Conservation (phyloP, 2,329 filamentous ascomycete species). For the Fusarium sp. region DNA sequence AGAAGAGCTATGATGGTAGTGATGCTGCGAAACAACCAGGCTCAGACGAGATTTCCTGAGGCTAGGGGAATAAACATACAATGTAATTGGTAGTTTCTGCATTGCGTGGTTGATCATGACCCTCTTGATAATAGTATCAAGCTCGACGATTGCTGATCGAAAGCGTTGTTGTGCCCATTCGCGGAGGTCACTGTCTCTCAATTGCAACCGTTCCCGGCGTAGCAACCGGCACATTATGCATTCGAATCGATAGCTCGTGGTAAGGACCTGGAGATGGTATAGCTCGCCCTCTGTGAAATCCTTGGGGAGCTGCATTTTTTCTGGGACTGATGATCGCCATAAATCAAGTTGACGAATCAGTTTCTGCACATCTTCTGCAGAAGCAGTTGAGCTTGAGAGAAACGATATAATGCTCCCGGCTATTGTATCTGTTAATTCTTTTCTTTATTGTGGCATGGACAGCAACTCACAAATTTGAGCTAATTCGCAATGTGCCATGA, state of each 20-base stretch:
- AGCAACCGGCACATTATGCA: conserved; percentile 33
- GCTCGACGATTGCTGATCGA: conserved; percentile 19
- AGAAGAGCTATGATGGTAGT: conserved; percentile 11
- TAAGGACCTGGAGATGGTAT: conserved; percentile 4
- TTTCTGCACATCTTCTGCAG: not conserved
- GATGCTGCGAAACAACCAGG: not conserved
- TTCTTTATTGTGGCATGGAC: rapidly evolving
- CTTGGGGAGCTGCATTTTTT: not conserved
- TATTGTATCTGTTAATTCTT: not conserved
- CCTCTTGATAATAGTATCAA: conserved; percentile 25
- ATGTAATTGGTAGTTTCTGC: conserved; percentile 9
- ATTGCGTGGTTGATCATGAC: conserved; percentile 13
- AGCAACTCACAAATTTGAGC: conserved; percentile 21
- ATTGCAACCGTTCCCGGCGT: conserved; percentile 13
- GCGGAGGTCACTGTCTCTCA: not conserved
- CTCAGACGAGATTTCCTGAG: rapidly evolving
- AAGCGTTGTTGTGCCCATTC: conserved; percentile 34
- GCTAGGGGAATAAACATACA: not conserved
- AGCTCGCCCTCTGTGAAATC: not conserved
- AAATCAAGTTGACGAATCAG: conserved; percentile 4
- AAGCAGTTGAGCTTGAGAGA: not conserved
- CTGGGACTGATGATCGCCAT: not conserved
- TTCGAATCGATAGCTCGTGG: conserved; percentile 33
- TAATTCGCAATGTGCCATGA: conserved; percentile 23
- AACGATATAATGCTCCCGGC: not conserved